Evolutionary conservation across 371 early-diverging fungal species (phyloP).

Genomic region (Nematocida sp.): DNA sequence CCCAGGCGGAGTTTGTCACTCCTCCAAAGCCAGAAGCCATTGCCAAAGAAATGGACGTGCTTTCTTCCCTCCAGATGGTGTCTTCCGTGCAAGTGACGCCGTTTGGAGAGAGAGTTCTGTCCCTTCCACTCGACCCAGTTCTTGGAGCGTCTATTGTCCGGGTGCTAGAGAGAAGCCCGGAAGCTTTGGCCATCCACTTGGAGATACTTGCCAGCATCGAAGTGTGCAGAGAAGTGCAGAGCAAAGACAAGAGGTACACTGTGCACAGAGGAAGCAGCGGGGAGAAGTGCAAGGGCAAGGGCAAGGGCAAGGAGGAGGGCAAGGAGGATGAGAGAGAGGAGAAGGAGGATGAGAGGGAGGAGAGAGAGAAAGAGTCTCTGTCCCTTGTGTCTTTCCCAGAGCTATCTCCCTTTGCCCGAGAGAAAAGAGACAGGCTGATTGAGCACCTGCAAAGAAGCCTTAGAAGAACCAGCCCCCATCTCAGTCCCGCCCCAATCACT

Average conservation of each 20-base stretch:
- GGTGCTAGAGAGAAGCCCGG: neutral
- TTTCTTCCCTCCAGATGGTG: neutral
- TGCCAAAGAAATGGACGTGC: neutral
- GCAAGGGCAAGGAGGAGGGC: no score
- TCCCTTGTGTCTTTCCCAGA: no score
- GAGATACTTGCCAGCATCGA: neutral
- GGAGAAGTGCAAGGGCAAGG: no score
- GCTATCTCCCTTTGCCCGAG: neutral
- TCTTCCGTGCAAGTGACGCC: neutral
- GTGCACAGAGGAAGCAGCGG: no score
- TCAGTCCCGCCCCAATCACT: neutral
- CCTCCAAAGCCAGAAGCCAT: neutral
- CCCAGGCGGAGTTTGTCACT: neutral
- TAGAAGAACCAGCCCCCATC: neutral
- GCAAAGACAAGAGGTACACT: no score
- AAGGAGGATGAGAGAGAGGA: no score
- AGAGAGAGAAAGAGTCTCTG: no score
- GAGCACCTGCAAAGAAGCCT: neutral
- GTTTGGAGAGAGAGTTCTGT: slow-evolving; percentile 5
- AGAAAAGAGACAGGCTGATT: neutral
- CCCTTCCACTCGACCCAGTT: slow-evolving; percentile 7
- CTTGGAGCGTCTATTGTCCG: slow-evolving; percentile 4
- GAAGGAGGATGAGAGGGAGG: no score
- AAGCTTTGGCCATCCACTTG: neutral
- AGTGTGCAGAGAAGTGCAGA: no score